Percentiles rank a stretch among this genome's conserved stretches.
These are phyloP conservation scores for Lasiosphaeria ovina DNA, from an alignment of 495 filamentous ascomycete genomes.

Conservation along the genomic window DNA sequence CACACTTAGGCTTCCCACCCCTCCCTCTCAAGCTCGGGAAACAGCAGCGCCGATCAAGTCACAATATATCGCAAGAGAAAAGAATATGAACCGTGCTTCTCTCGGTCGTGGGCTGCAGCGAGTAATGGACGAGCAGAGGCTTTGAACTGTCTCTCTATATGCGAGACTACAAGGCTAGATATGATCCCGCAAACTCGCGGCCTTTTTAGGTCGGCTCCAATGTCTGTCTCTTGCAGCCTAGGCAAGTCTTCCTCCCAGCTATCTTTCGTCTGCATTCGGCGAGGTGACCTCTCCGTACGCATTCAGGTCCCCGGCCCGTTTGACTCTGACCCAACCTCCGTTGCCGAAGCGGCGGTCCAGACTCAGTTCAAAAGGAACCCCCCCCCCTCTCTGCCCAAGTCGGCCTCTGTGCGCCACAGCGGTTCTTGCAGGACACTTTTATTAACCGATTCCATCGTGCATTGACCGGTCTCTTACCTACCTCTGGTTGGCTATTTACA, in stretches of 20 bases:
- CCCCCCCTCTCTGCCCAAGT: neutral
- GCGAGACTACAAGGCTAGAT: no score
- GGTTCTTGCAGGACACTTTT: slow-evolving; percentile 16
- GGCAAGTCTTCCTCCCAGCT: slow-evolving; percentile 2
- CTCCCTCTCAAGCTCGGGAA: no score
- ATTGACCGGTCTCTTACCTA: slow-evolving; percentile 24
- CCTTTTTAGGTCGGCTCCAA: neutral
- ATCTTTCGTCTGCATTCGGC: slow-evolving; percentile 18
- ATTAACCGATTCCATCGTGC: slow-evolving; percentile 24
- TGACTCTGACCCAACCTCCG: neutral
- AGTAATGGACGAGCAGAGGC: no score
- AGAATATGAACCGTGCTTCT: no score
- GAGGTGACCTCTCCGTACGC: slow-evolving; percentile 24
- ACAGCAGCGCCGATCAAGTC: no score
- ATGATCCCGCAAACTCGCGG: no score
- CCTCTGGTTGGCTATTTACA: slow-evolving; percentile 23
- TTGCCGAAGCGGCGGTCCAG: slow-evolving; percentile 3
- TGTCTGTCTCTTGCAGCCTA: slow-evolving; percentile 10
- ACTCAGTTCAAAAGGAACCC: neutral
- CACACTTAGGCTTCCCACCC: no score
- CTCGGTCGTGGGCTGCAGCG: no score
- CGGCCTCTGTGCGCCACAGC: slow-evolving; percentile 13
- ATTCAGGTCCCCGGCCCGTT: slow-evolving; percentile 7
- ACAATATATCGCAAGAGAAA: no score
- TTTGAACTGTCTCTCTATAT: no score